These are phyloP conservation scores for Gigaspora rosea DNA, from an alignment of 192 early-diverging fungal species.

Conservation along the genomic window DNA sequence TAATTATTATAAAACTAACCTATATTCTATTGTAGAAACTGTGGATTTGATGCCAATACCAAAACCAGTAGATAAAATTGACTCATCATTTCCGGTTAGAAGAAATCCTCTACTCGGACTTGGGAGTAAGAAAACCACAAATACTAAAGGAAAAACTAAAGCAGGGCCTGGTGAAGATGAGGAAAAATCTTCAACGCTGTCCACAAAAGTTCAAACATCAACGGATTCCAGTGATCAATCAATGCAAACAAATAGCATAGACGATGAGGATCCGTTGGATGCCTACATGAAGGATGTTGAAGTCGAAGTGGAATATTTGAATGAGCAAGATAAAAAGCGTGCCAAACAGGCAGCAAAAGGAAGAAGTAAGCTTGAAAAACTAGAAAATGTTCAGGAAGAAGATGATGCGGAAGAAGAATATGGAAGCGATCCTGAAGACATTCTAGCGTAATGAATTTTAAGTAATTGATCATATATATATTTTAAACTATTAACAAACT, in stretches of 20 bases:
- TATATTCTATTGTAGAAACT: neutral
- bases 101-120: slow-evolving; percentile 25
- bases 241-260: slow-evolving; percentile 27
- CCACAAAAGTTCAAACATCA: slow-evolving; percentile 31
- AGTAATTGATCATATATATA: neutral
- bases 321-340: slow-evolving; percentile 58
- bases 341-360: slow-evolving; percentile 38
- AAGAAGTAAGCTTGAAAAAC: slow-evolving; percentile 18
- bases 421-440: slow-evolving; percentile 68
- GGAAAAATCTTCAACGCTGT: neutral
- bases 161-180: slow-evolving; percentile 3
- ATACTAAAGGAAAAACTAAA: slow-evolving; percentile 16
- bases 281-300: slow-evolving; percentile 87
- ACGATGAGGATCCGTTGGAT: slow-evolving; percentile 74
- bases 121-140: slow-evolving; percentile 14
- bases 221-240: slow-evolving; percentile 2
- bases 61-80: slow-evolving; percentile 18
- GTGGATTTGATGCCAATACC: slow-evolving; percentile 20
- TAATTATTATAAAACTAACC: neutral
- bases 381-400: slow-evolving; percentile 41
- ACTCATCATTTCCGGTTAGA: neutral
- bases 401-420: slow-evolving; percentile 54
- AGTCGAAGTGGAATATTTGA: slow-evolving; percentile 68
- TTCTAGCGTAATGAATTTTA: slow-evolving; percentile 55
- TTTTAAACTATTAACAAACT: neutral